Base-by-base conservation (phyloP, 2,329 filamentous ascomycete species). In the Aplosporella prunicola region DNA sequence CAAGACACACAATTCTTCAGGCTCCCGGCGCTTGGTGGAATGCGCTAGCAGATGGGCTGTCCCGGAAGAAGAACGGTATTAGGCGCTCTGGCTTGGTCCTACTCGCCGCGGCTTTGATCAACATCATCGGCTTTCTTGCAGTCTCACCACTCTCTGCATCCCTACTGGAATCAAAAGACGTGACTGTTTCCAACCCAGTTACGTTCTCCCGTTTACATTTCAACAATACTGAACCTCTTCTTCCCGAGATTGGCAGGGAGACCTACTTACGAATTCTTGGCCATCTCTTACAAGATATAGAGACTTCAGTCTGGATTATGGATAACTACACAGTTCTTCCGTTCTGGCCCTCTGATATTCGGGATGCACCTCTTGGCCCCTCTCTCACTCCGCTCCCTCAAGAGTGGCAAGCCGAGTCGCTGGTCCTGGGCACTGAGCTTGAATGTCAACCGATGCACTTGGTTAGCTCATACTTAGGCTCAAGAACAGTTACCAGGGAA, bases 231-330 rank as follows among this genome's bases (percentile, higher is more conserved):
- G n/a, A n/a, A n/a, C n/a, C n/a, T n/a, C n/a, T n/a, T n/a, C n/a
- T n/a, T n/a, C n/a, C n/a, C n/a, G n/a, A n/a, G n/a, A n/a, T n/a
- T n/a, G 39, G 36, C 1, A 43, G 50, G 26, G 46, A 46, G 2
- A 50, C 48, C 0, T 43, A 51, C 17, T 52, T 55, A 14, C 48
- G 50, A 3, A 47, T 47, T 0, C 47, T 51, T 13, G 42, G 47
- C 7, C 46, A 49, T 30, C 33, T 52, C 1, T 29, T 55, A 0
- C 49, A 49, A 13, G 50, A 51, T 37, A 44, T 51, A 0, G 46
- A 49, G 5, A 55, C 52, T 4, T 54, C 52, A 0, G 47, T 48
- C 0, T 55, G 52, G 52, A 48, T 53, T 10, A 47, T 46, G 1
- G 45, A 55, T 29, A 23, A 46, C 3, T 52, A 50, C 33, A 45